phyloP scores from a whole-genome alignment of 2,329 filamentous ascomycete genomes.

The Aspergillus pseudoglaucus region DNA sequence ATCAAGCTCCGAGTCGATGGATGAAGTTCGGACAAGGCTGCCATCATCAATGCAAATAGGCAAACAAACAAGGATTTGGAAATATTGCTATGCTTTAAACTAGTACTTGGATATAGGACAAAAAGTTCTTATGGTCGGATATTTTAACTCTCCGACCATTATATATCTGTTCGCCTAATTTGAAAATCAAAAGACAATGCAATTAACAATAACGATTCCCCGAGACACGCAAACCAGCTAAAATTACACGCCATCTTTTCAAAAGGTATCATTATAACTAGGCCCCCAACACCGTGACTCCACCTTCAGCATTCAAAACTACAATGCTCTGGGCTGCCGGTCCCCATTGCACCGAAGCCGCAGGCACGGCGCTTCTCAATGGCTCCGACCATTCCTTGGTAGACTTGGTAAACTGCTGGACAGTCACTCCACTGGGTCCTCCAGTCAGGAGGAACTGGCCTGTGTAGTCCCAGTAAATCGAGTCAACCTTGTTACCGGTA shows the following conservation, averaged over 20 bases:
- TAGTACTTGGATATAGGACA: no score
- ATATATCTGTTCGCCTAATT: not conserved
- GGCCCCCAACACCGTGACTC: constrained; percentile 62
- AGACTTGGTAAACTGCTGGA: constrained; percentile 84
- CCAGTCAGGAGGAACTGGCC: constrained; percentile 84
- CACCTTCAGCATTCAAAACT: constrained; percentile 66
- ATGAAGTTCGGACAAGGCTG: constrained; percentile 1
- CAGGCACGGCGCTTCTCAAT: constrained; percentile 66
- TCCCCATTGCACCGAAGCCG: constrained; percentile 72
- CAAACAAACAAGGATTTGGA: not conserved
- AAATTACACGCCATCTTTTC: constrained; percentile 14
- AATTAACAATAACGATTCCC: not conserved
- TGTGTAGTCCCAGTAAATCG: constrained; percentile 85
- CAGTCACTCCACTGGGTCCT: constrained; percentile 71
- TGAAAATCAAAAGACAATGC: not conserved
- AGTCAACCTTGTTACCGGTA: constrained; percentile 68
- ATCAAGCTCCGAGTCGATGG: not conserved
- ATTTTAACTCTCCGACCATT: not conserved
- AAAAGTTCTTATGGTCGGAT: not conserved
- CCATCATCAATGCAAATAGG: not conserved
- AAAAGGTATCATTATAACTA: constrained; percentile 40
- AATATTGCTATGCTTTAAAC: not conserved
- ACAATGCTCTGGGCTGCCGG: constrained; percentile 66
- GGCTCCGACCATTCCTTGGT: constrained; percentile 86
- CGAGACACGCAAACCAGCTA: constrained; percentile 11